A percentile compares a stretch with the other conserved stretches of the same genome.
These are phyloP conservation scores for Solanum hybrid DNA, from an alignment of 305 asterid species.

Conservation along the genomic window DNA sequence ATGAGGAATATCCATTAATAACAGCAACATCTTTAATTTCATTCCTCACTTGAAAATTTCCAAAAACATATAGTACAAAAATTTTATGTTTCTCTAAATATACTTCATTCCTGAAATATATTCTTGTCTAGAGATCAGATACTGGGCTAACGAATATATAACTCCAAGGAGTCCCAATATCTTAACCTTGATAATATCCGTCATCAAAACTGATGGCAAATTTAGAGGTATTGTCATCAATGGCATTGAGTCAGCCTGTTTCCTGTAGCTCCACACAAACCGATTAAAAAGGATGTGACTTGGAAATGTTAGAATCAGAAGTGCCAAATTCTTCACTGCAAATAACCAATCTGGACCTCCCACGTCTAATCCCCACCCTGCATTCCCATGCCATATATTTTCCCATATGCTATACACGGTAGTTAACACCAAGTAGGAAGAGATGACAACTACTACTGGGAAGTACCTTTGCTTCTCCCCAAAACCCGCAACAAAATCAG, in stretches of 20 bases:
- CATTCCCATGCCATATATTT: conserved; percentile 71
- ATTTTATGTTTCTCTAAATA: conserved; percentile 45
- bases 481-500: conserved; percentile 89
- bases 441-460: conserved; percentile 77
- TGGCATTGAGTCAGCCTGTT: conserved; percentile 50
- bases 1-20: background rate
- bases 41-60: conserved; percentile 30
- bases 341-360: conserved; percentile 92
- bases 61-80: conserved; percentile 34
- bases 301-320: conserved; percentile 76
- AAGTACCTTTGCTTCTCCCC: conserved; percentile 98
- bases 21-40: conserved; percentile 2
- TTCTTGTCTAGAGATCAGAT: conserved; percentile 83
- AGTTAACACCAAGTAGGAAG: conserved; percentile 56
- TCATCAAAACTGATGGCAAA: conserved; percentile 63
- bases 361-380: conserved; percentile 81
- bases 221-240: conserved; percentile 79
- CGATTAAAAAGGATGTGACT: conserved; percentile 85
- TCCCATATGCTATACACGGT: conserved; percentile 82
- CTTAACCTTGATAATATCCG: conserved; percentile 73
- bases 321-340: conserved; percentile 84
- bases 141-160: conserved; percentile 83
- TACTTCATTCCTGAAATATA: conserved; percentile 84
- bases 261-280: conserved; percentile 88
- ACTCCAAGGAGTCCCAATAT: conserved; percentile 90